Base-by-base conservation (phyloP, 108 stramenopile genomes). In the Parmales sp. region DNA sequence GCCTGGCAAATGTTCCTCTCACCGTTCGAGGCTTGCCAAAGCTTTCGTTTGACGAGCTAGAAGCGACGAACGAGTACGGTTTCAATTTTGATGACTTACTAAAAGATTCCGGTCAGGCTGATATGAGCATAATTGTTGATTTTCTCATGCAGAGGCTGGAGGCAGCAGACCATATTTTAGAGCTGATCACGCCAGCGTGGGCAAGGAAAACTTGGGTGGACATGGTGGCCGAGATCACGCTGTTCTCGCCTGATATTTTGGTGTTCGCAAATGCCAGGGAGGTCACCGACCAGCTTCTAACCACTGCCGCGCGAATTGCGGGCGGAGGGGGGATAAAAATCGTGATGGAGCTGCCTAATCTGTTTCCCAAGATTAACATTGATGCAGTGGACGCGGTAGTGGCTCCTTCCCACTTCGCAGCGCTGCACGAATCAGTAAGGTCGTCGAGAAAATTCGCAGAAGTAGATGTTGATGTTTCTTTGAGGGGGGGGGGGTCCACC, bases 321-420 rank as follows among this genome's bases (percentile, higher is more conserved):
- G 26, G 2, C 19, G 28, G 28, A 8, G 1, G 1, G 13, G 26
- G 16, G n/a, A 26, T 3, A 26, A 48, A 38, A 13, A 54, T 64
- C 39, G 63, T 69, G n/a, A 69, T 69, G 69, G 63, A 69, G 29
- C 37, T 69, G 8, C 63, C 60, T 13, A 69, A 69, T 18, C 31
- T 69, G 2, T 69, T 31, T n/a, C 69, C 69, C 38, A 1, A 4
- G 39, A 18, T 31, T 9, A 31, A 28, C 39, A 11, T 46, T 1
- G 39, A 2, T 16, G 3, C 2, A 3, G 31, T 45, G 11, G 69
- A 69, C 44, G 51, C n/a, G 18, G 11, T 69, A 2, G 54, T 69
- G 2, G 69, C 51, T 3, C 69, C 69, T 2, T 19, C 16, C 51
- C 69, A 69, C 48, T 69, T 38, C 69, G 69, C 69, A 5, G 69